Conservation (phyloP, 139 green algal species). For the Trebouxia sp. region DNA sequence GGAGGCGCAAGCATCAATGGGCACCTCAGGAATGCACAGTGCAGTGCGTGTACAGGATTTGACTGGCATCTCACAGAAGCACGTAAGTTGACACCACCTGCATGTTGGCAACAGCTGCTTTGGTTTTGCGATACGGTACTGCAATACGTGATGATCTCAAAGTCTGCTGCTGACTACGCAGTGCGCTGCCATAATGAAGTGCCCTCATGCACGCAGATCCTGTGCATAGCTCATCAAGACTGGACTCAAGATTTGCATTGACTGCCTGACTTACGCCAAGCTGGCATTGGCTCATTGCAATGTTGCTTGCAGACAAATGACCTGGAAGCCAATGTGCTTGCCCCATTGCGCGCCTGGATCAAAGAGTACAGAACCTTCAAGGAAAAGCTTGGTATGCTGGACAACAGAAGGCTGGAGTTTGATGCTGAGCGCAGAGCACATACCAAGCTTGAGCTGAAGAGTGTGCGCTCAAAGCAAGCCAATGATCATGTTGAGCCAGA, state of each 20-base stretch:
- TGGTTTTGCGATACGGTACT: background rate
- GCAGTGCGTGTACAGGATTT: background rate
- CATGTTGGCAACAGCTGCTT: background rate
- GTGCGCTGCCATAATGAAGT: no score
- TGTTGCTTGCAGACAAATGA: constrained; percentile 1
- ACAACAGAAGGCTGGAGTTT: constrained; percentile 19
- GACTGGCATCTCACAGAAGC: background rate
- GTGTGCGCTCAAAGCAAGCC: background rate
- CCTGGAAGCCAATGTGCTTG: constrained; percentile 1
- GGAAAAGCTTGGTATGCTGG: background rate
- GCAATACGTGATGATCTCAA: background rate
- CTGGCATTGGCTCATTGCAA: no score
- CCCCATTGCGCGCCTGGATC: background rate
- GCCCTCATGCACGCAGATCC: no score
- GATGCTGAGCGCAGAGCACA: background rate
- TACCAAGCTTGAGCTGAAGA: constrained; percentile 21
- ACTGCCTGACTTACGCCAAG: background rate
- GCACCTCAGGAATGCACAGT: background rate
- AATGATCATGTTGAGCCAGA: constrained; percentile 9
- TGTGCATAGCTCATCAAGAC: no score
- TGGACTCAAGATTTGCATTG: no score
- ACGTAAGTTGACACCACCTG: background rate
- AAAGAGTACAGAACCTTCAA: constrained; percentile 5
- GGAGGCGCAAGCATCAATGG: background rate
- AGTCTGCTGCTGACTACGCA: background rate